Base-by-base conservation (phyloP, 768 basidiomycete species). In the Mycena polygramma region DNA sequence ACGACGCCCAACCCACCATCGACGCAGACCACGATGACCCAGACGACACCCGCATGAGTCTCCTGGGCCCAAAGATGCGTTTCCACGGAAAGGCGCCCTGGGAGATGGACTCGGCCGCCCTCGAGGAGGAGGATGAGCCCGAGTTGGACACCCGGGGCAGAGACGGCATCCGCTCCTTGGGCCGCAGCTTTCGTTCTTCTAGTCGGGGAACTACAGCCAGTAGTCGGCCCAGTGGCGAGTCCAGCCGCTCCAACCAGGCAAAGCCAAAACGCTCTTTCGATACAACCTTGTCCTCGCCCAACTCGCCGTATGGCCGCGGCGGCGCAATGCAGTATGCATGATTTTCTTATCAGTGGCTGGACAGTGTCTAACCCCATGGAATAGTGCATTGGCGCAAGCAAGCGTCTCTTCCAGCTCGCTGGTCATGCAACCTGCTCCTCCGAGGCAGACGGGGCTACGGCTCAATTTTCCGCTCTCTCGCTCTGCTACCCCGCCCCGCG, bases 41-140 rank as follows among this genome's bases (percentile, higher is more conserved):
- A 11, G 74, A 82, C 45, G 80, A 84, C 2, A 79, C 85, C 68
- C 85, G 90, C 62, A 88, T 94, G 79, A 94, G 92, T 75, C 81
- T 91, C 57, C 88, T 92, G 41, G 94, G 94, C n/a, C 94, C 94
- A 37, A 94, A 89, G 79, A 92, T 94, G 87, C 89, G 90, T 59
- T 89, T 94, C 76, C 92, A 94, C 79, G 92, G 92, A 70, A 91
- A 87, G 30, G 91, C 94, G 20, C 94, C 94, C 48, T 95, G 94
- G 94, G 93, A 94, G 80, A 80, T 86, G 45, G 91, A 89, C 57
- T 88, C 85, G 17, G 85, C 82, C 45, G 46, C 79, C 5, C 66
- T 85, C 4, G 79, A 83, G 37, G 86, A 85, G 75, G 88, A 84
- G 39, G 83, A 84, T 35, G 89, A 89, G 57, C 74, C 81, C 2